Evolutionary conservation across 148 eudicot species (phyloP).

Genomic region (Rhododendron vialii): DNA sequence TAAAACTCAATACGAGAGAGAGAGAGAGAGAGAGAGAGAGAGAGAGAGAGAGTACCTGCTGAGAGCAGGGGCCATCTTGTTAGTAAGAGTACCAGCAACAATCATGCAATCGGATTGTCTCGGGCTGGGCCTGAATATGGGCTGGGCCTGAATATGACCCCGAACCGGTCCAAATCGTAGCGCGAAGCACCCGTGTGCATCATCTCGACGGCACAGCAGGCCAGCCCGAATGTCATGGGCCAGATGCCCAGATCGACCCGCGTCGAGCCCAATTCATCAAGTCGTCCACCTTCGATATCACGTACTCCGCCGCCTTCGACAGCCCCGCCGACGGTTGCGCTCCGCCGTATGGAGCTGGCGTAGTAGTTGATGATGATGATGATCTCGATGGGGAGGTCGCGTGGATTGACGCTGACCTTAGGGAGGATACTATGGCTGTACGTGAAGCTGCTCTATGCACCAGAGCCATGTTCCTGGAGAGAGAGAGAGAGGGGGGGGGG

Average conservation of each 20-base stretch:
- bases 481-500: background rate
- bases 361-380: slow-evolving; percentile 11
- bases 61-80: slow-evolving; percentile 27
- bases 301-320: slow-evolving; percentile 82
- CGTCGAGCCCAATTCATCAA: slow-evolving; percentile 89
- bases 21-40: too few relatives aligned
- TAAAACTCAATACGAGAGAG: background rate
- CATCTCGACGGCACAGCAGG: slow-evolving; percentile 97
- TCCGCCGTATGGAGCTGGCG: slow-evolving; percentile 38
- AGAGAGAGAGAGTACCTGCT: slow-evolving; percentile 12
- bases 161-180: slow-evolving; percentile 86
- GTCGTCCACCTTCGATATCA: slow-evolving; percentile 75
- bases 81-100: slow-evolving; percentile 60
- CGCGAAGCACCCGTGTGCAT: slow-evolving; percentile 65
- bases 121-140: slow-evolving; percentile 88
- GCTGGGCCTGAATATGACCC: slow-evolving; percentile 82
- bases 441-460: slow-evolving; percentile 45
- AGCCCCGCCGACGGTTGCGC: slow-evolving; percentile 42
- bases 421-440: slow-evolving; percentile 16
- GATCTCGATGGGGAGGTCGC: slow-evolving; percentile 30
- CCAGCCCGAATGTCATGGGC: slow-evolving; percentile 80
- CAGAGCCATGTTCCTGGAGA: slow-evolving; percentile 31
- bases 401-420: background rate
- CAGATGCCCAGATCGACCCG: slow-evolving; percentile 97
- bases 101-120: slow-evolving; percentile 96